Evolutionary conservation across 257 asterid species (phyloP).

Genomic region (Fraxinus americana): DNA sequence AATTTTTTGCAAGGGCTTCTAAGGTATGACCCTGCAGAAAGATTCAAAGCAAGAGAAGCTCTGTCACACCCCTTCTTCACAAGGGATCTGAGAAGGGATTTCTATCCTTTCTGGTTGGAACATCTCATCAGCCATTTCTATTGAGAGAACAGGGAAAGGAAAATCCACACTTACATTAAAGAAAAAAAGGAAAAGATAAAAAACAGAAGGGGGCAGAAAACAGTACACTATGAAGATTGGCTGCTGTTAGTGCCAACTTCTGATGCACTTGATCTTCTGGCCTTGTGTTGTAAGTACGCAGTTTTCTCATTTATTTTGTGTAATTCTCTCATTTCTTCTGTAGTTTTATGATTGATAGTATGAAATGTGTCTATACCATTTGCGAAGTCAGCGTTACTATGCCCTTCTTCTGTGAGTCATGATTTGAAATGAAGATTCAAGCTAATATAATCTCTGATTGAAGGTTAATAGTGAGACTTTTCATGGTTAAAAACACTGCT

Average conservation of each 20-base stretch:
- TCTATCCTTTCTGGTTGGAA: conserved; percentile 49
- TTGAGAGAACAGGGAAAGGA: conserved; percentile 8
- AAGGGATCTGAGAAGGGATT: conserved; percentile 58
- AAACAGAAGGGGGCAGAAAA: conserved; percentile 13
- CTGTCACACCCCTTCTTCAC: conserved; percentile 67
- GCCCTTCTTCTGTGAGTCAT: neutral
- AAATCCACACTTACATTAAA: conserved; percentile 18
- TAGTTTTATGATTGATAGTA: neutral
- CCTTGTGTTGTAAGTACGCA: conserved; percentile 39
- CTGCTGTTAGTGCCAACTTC: conserved; percentile 26
- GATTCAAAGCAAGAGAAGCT: conserved; percentile 75
- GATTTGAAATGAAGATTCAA: neutral
- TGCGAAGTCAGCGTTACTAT: neutral
- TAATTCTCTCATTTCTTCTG: neutral
- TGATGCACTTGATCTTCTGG: conserved; percentile 30
- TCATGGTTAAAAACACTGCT: no score
- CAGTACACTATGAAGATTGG: conserved; percentile 17
- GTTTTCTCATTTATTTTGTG: conserved; percentile 26
- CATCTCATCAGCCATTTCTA: neutral
- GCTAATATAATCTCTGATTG: neutral
- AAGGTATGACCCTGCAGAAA: conserved; percentile 61
- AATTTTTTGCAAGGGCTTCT: conserved; percentile 80
- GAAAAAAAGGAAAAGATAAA: conserved; percentile 14
- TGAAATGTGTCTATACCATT: neutral
- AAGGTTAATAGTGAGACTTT: neutral